phyloP scores from a whole-genome alignment of 2,329 filamentous ascomycete genomes.

The Colletotrichum viniferum region DNA sequence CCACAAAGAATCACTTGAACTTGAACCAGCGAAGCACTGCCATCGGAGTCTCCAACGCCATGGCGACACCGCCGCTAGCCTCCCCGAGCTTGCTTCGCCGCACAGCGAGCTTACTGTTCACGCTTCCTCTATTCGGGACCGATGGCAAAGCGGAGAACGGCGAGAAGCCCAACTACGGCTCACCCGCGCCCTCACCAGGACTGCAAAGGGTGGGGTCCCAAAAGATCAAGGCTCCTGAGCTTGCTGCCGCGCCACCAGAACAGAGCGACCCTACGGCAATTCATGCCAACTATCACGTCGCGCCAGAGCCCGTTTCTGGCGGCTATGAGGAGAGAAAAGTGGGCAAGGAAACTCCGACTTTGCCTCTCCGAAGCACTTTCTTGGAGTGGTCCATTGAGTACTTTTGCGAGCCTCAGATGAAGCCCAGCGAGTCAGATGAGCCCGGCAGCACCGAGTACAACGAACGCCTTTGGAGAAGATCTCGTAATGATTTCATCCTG shows the following conservation, averaged over 20 bases:
- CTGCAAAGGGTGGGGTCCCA: constrained; percentile 41
- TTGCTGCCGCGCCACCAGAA: constrained; percentile 66
- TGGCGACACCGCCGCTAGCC: constrained; percentile 47
- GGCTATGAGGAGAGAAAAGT: constrained; percentile 69
- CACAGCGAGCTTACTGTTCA: constrained; percentile 68
- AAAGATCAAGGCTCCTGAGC: constrained; percentile 45
- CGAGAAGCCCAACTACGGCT: constrained; percentile 8
- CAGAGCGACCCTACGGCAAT: constrained; percentile 72
- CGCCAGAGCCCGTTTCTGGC: constrained; percentile 79
- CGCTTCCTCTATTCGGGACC: constrained; percentile 54
- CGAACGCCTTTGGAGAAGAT: constrained; percentile 87
- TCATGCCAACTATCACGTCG: constrained; percentile 74
- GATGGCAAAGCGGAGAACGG: constrained; percentile 44
- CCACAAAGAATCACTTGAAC: constrained; percentile 46
- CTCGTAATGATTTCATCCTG: constrained; percentile 91
- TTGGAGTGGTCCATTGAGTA: constrained; percentile 97
- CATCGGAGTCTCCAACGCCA: constrained; percentile 38
- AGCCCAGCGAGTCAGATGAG: constrained; percentile 92
- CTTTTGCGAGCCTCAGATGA: constrained; percentile 98
- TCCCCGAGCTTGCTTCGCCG: constrained; percentile 65
- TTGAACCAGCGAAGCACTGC: constrained; percentile 48
- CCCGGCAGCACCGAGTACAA: constrained; percentile 97
- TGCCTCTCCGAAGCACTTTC: constrained; percentile 84
- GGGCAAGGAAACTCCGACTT: constrained; percentile 57
- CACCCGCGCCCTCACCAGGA: constrained; percentile 33